phyloP scores from a whole-genome alignment of 23 red algal species.

The Rhodosorus marinus region DNA sequence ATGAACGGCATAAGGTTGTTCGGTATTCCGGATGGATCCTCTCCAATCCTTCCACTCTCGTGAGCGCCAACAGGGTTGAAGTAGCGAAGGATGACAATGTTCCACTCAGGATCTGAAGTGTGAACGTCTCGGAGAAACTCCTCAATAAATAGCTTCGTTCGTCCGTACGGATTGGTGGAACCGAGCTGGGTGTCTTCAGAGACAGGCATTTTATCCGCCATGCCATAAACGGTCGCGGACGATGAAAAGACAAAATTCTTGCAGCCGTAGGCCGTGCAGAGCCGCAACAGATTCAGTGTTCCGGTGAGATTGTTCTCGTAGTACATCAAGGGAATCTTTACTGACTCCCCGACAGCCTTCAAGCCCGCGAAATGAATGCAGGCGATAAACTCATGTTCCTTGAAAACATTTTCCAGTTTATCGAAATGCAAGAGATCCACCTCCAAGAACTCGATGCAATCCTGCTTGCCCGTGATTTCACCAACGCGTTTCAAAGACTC shows the following conservation, averaged over 20 bases:
- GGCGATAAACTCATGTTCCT: conserved; percentile 37
- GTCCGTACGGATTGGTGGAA: conserved; percentile 95
- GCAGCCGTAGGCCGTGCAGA: conserved; percentile 51
- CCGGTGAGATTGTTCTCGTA: conserved; percentile 95
- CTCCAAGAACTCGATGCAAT: conserved; percentile 52
- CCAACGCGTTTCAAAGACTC: conserved; percentile 80
- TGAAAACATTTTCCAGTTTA: conserved; percentile 50
- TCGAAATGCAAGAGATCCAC: conserved; percentile 63
- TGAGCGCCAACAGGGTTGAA: conserved; percentile 99
- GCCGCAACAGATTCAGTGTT: conserved; percentile 65
- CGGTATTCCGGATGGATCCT: conserved; percentile 88
- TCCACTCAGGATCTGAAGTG: conserved; percentile 37
- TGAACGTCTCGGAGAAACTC: conserved; percentile 82
- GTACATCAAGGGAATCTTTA: conserved; percentile 76
- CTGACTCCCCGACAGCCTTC: conserved; percentile 94
- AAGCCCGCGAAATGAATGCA: conserved; percentile 99
- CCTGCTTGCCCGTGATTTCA: conserved; percentile 52
- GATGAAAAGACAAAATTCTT: conserved; percentile 98
- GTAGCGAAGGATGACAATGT: conserved; percentile 93
- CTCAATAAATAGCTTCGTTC: conserved; percentile 99
- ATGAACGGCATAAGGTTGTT: conserved; percentile 99
- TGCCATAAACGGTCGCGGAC: conserved; percentile 92
- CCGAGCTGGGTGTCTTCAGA: conserved; percentile 54
- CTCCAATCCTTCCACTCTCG: conserved; percentile 57
- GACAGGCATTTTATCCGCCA: conserved; percentile 82